Conservation (phyloP, 2,329 filamentous ascomycete species). For the Monilinia aucupariae region DNA sequence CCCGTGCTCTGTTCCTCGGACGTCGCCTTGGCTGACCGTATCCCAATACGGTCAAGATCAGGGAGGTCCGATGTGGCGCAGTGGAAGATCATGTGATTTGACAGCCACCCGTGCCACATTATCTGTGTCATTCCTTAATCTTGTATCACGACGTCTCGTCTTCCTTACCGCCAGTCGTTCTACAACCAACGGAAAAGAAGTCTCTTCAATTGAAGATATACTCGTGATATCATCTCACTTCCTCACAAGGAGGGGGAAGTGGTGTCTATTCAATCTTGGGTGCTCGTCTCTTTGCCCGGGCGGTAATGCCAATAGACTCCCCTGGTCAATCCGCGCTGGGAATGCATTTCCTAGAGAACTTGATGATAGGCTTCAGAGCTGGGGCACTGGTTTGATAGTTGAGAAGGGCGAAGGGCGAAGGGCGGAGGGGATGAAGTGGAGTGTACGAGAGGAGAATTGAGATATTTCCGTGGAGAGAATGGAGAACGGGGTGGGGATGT, state of each 20-base stretch:
- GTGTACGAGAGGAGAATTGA: constrained; percentile 7
- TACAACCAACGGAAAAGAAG: too few species aligned
- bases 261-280: constrained; percentile 7
- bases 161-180: background rate
- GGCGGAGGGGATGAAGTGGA: background rate
- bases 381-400: background rate
- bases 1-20: constrained; percentile 5
- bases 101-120: background rate
- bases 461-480: background rate
- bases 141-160: too few species aligned
- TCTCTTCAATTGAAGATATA: too few species aligned
- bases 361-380: background rate
- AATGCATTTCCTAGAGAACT: background rate
- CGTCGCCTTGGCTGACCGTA: constrained; percentile 6
- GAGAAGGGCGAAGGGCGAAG: background rate
- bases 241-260: constrained; percentile 4
- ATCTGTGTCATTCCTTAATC: background rate
- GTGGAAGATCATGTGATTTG: background rate
- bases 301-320: background rate
- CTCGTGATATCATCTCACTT: too few species aligned
- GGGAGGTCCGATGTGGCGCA: constrained; percentile 2
- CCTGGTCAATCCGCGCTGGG: constrained; percentile 1
- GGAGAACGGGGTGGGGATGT: background rate
- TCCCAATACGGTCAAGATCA: background rate
- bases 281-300: background rate